Evolutionary conservation across 108 stramenopile species (phyloP), one percentile per base, ranked within the genome.

Genomic region (Mediolabrus comicus): DNA sequence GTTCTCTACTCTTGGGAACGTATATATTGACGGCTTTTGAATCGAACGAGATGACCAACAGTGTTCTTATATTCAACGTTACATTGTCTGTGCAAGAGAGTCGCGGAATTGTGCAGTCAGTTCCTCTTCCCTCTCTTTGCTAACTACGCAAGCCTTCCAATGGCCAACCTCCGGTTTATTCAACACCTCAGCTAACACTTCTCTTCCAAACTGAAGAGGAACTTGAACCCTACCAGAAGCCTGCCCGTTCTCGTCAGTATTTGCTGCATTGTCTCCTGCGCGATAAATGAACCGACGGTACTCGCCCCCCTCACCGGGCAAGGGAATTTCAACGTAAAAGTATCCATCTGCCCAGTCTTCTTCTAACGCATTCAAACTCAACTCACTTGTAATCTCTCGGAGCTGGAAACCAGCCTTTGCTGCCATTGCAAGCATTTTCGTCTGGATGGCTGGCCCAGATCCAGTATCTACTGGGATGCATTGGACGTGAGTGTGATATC

Each of bases 191-290:
- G 91, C 91, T 60, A 91, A 65, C 0, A 94, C 84, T 77, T 96
- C 95, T 75, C 95, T 73, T 4, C 92, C 95, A 77, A 96, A 92
- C 60, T 96, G 95, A 59, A 96, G 73, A 13, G 92, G 91, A 9
- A 90, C 84, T 14, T 22, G 22, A 0, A 27, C 17, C 17, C 73
- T 26, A 62, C 25, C 64, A 41, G 52, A 53, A 11, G 52, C 72
- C 55, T 43, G 55, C 24, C 55, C 41, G 35, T 11, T 33, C 24
- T 43, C 65, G 29, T 24, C 26, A 29, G 43, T 36, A 35, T 55
- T 62, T 25, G 38, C 54, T 65, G 26, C 74, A n/a, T n/a, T 6
- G 14, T 69, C 65, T 43, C 64, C 73, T 7, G 81, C 79, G 55
- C 74, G 74, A 74, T 82, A 83, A 34, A 84, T 60, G 43, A 77